These are phyloP conservation scores for Rhodomyrtus psidioides DNA, from an alignment of 441 rosid species.

Conservation along the genomic window DNA sequence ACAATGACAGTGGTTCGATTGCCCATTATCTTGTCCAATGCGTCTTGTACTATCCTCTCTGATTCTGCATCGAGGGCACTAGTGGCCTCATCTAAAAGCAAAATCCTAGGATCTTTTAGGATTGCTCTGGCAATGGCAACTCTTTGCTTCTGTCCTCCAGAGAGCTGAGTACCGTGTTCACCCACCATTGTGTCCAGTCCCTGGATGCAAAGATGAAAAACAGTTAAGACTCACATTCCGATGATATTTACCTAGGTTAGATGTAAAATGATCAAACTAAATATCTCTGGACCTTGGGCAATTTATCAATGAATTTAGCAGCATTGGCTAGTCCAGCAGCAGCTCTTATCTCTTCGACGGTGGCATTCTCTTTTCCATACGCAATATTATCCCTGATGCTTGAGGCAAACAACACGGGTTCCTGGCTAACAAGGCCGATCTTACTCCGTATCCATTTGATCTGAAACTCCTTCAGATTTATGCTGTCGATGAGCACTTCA, in stretches of 20 bases:
- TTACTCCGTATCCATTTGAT: conserved; percentile 9
- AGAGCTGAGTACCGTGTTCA: conserved; percentile 12
- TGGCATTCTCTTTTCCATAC: conserved; percentile 4
- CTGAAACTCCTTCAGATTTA: conserved; percentile 10
- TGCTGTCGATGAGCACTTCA: conserved; percentile 9
- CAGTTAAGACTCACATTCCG: neutral
- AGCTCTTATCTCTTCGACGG: conserved; percentile 1
- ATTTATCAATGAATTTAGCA: conserved; percentile 11
- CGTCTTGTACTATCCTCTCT: conserved; percentile 13
- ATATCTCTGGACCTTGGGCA: conserved; percentile 2
- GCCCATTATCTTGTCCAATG: conserved; percentile 10
- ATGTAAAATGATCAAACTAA: neutral
- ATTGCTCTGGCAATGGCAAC: conserved; percentile 14
- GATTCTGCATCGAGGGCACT: conserved; percentile 17
- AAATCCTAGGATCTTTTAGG: conserved; percentile 11
- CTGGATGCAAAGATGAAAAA: neutral
- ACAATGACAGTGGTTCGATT: conserved; percentile 11
- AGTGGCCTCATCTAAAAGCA: conserved; percentile 14
- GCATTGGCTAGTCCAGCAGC: conserved; percentile 10
- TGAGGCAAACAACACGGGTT: neutral
- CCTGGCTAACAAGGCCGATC: conserved; percentile 11
- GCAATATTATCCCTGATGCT: conserved; percentile 10
- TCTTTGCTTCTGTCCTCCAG: conserved; percentile 17
- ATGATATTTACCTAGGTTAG: neutral
- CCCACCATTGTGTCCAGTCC: conserved; percentile 16